A percentile compares a stretch with the other conserved stretches of the same genome.
Conservation (phyloP, 108 stramenopile species). For the Discostella pseudostelligera region DNA sequence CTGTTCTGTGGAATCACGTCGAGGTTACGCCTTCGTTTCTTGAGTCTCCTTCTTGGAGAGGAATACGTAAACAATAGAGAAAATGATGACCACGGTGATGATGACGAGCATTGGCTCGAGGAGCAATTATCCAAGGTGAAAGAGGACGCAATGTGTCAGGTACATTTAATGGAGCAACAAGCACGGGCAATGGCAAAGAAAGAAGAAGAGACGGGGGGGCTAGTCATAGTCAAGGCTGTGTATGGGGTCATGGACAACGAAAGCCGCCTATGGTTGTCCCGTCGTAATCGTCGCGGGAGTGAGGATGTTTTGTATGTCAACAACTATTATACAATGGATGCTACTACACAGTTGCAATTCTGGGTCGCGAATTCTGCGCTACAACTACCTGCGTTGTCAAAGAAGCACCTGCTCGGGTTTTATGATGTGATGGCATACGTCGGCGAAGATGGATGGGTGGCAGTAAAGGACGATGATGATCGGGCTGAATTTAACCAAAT, state of each 20-base stretch:
- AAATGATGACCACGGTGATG: background rate
- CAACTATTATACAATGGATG: slow-evolving; percentile 48
- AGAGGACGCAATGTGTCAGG: slow-evolving; percentile 28
- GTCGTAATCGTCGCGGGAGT: background rate
- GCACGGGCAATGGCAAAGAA: slow-evolving; percentile 18
- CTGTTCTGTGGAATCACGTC: slow-evolving; percentile 26
- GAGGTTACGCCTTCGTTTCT: slow-evolving; percentile 18
- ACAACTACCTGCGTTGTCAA: slow-evolving; percentile 54
- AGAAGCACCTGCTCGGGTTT: slow-evolving; percentile 75
- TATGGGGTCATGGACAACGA: slow-evolving; percentile 38
- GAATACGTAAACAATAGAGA: background rate
- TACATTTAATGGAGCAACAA: slow-evolving; percentile 32
- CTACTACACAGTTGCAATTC: slow-evolving; percentile 75
- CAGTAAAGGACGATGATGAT: background rate
- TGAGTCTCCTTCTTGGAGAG: slow-evolving; percentile 24
- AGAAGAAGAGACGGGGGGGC: slow-evolving; percentile 37
- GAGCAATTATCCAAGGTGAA: slow-evolving; percentile 17
- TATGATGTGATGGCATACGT: slow-evolving; percentile 53
- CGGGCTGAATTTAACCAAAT: background rate
- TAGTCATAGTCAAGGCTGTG: slow-evolving; percentile 42
- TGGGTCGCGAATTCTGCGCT: slow-evolving; percentile 60
- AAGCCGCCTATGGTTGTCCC: slow-evolving; percentile 16
- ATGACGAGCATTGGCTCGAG: slow-evolving; percentile 5
- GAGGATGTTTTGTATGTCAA: background rate
- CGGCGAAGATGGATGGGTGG: slow-evolving; percentile 21